These are phyloP conservation scores for Microbotryum lychnidis-dioicae DNA, from an alignment of 1,284 basidiomycete species.

Conservation along the genomic window DNA sequence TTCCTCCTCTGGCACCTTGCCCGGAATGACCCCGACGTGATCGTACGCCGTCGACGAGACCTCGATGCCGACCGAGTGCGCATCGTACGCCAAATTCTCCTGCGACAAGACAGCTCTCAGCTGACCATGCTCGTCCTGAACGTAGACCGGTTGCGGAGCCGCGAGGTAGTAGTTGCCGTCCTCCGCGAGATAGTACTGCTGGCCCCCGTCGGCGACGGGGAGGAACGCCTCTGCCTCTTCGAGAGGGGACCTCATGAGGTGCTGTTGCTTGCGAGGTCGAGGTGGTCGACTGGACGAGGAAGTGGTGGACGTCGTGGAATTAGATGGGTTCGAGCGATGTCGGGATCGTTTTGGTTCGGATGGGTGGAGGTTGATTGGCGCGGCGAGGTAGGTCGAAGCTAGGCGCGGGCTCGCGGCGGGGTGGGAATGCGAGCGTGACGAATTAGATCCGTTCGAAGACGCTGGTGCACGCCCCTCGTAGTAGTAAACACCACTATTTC, in stretches of 20 bases:
- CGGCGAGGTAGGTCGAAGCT: background rate
- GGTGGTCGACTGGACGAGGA: constrained; percentile 1
- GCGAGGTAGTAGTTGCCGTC: background rate
- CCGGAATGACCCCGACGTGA: background rate
- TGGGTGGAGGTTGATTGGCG: background rate
- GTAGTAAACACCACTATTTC: too few species aligned
- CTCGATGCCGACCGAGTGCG: too few species aligned
- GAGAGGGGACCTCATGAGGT: background rate
- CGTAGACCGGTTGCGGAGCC: too few species aligned
- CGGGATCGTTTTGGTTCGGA: background rate
- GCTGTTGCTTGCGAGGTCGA: background rate
- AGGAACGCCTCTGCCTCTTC: background rate
- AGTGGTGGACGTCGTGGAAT: constrained; percentile 6
- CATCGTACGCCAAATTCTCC: too few species aligned
- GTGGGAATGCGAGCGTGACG: too few species aligned
- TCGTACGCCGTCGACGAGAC: background rate
- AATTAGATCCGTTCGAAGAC: too few species aligned
- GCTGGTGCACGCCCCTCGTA: too few species aligned
- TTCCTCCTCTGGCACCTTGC: too few species aligned
- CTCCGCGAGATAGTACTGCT: constrained; percentile 4
- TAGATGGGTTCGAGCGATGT: constrained; percentile 12
- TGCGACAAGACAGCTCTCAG: background rate
- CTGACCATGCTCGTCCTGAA: constrained; percentile 12
- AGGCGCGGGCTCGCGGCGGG: too few species aligned
- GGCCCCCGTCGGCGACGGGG: background rate